Evolutionary conservation across 257 asterid genomes (phyloP).

Genomic region (Buddleja alternifolia): DNA sequence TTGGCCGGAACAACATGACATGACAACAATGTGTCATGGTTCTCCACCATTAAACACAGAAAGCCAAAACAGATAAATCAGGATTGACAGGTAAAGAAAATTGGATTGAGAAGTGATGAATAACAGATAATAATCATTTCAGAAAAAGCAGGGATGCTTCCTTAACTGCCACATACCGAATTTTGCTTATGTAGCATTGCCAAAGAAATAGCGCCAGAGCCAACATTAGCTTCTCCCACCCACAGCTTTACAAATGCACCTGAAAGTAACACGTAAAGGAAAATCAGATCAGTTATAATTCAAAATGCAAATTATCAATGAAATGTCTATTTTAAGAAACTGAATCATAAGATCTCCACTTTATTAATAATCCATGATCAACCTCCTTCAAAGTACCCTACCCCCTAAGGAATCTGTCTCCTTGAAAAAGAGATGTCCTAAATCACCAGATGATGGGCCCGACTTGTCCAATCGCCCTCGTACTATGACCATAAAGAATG

Average conservation of each 20-base stretch:
- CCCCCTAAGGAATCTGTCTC: too few relatives aligned
- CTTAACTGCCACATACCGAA: slow-evolving; percentile 50
- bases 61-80: slow-evolving; percentile 13
- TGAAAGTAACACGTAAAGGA: slow-evolving; percentile 42
- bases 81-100: slow-evolving; percentile 15
- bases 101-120: neutral
- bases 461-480: too few relatives aligned
- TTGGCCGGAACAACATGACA: slow-evolving; percentile 4
- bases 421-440: too few relatives aligned
- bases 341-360: neutral
- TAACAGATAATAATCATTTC: slow-evolving; percentile 10
- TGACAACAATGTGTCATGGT: slow-evolving; percentile 6
- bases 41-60: neutral
- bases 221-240: slow-evolving; percentile 64
- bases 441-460: too few relatives aligned
- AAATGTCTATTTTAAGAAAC: neutral
- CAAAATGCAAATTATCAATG: neutral
- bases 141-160: slow-evolving; percentile 2
- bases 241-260: slow-evolving; percentile 72
- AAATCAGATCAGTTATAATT: slow-evolving; percentile 11
- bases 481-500: too few relatives aligned
- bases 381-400: too few relatives aligned
- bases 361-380: neutral
- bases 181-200: slow-evolving; percentile 68
- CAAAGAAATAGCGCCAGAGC: slow-evolving; percentile 56